Base-by-base conservation (phyloP, 2,329 filamentous ascomycete species). In the Alternaria infectoria region DNA sequence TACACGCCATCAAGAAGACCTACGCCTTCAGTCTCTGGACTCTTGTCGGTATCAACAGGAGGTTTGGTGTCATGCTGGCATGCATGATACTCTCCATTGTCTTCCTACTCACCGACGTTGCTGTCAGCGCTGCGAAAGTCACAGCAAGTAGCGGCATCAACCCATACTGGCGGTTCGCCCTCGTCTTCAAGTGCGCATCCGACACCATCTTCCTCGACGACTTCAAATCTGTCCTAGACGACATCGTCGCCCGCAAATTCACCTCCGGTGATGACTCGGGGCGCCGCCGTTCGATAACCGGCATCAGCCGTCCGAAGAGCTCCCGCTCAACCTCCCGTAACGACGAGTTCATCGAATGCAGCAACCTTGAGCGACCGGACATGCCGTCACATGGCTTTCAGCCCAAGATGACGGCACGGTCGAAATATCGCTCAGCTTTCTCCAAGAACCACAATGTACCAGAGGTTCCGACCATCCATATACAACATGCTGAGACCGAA, bases 141-240 rank as follows among this genome's bases (percentile, higher is more conserved):
- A 72, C 72, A 10, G 55, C 66, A 2, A 66, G 60, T 47, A 72
- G 73, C 21, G 77, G 77, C 3, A 79, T 79, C 46, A 78, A 79
- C 36, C 77, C 77, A 1, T 78, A 77, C 55, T 79, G 77, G 77
- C 67, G 77, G 8, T 75, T 78, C 40, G 77, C 77, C 0, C 69
- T 79, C 3, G 75, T 79, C 5, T 79, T 79, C 69, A 79, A 79
- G 50, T 78, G 76, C 32, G 76, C 76, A 4, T 77, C 74, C 2
- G 77, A 78, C 21, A 77, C 74, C 3, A 79, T 78, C 36, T 79
- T 79, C 62, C 69, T 79, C 5, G 77, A 79, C 46, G 77, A 79
- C 57, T 79, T 79, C 67, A 79, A 79, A 36, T 76, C 74, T 11
- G 69, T 79, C 3, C 70, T 79, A 11, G 77, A 79, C 57, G 74